phyloP scores from a whole-genome alignment of 768 basidiomycete genomes.

The Gelatoporia subvermispora region DNA sequence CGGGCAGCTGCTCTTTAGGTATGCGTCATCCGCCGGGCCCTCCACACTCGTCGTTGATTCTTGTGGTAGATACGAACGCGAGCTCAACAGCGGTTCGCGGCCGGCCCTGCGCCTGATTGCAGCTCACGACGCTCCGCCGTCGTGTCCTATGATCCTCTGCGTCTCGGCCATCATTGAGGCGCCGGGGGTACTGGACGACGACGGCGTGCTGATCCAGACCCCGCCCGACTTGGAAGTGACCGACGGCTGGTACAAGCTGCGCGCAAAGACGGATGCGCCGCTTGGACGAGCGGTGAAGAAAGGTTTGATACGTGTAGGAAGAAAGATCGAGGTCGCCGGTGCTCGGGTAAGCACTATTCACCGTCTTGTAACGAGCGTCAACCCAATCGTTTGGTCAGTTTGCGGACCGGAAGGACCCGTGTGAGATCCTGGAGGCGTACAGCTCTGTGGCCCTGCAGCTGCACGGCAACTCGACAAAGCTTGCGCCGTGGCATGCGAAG shows the following conservation, averaged over 20 bases:
- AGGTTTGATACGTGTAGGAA: conserved; percentile 67
- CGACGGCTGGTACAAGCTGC: conserved; percentile 94
- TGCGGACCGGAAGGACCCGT: conserved; percentile 63
- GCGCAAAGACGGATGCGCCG: conserved; percentile 69
- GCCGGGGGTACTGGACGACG: conserved; percentile 30
- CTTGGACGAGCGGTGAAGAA: conserved; percentile 64
- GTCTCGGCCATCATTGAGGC: conserved; percentile 69
- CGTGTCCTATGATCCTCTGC: conserved; percentile 80
- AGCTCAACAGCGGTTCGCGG: conserved; percentile 71
- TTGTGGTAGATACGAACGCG: conserved; percentile 75
- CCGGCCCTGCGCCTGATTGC: conserved; percentile 79
- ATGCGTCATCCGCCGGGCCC: conserved; percentile 14
- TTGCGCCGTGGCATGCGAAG: conserved; percentile 84
- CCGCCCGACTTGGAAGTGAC: conserved; percentile 80
- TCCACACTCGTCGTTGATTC: conserved; percentile 13
- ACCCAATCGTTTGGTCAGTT: too few relatives aligned
- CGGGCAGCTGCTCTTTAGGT: conserved; percentile 85
- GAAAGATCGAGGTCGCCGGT: conserved; percentile 78
- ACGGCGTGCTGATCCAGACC: conserved; percentile 29
- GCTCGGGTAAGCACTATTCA: conserved; percentile 55
- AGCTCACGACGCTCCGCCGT: conserved; percentile 76
- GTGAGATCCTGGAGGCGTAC: conserved; percentile 80
- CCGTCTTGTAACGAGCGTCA: neutral
- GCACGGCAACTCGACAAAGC: conserved; percentile 79
- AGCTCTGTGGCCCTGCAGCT: conserved; percentile 60